Base-by-base conservation (phyloP, 2,329 filamentous ascomycete species). In the Aspergillus quadricinctus region DNA sequence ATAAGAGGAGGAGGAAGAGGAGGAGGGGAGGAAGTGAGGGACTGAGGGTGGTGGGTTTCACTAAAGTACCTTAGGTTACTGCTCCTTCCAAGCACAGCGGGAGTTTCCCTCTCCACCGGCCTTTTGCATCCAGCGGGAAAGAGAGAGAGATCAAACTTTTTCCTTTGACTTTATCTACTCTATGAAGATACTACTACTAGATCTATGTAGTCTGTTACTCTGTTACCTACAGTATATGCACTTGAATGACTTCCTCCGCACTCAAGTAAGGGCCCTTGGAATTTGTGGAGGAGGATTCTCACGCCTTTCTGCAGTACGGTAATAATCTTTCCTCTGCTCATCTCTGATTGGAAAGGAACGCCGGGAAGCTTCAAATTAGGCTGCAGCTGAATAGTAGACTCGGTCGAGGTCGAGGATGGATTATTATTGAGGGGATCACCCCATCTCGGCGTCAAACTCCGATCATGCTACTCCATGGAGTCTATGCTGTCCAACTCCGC, bases 1-100 rank as follows among this genome's bases (percentile, higher is more conserved):
- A 57, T 19, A 53, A 55, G 55, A 54, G 57, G 53, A 29, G 57
- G 49, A 50, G 56, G 57, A 58, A 59, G 54, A 49, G 55, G 50
- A 54, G 54, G 55, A 54, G 28, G 49, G 31, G 46, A 48, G 59
- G 31, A 23, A 23, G 2, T 23, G 2, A 23, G 23, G 23, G 3
- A 23, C 2, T 3, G 23, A 23, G 23, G 23, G 23, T 23, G 23
- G 31, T 37, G 31, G 31, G 31, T 35, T 35, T 35, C 31, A 35
- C n/a, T n/a, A n/a, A n/a, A n/a, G n/a, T n/a, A n/a, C n/a, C n/a
- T n/a, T n/a, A 35, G 31, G 11, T 35, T 35, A 35, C 31, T 37
- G 14, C 31, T 37, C 14, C 11, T 27, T 5, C 31, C 14, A 17
- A 37, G 31, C 14, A 17, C 31, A 55, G 53, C 55, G 57, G 60